A percentile compares a stretch with the other conserved stretches of the same genome.
Evolutionary conservation across 148 eudicot genomes (phyloP).

Genomic region (Rhododendron mucronatum): DNA sequence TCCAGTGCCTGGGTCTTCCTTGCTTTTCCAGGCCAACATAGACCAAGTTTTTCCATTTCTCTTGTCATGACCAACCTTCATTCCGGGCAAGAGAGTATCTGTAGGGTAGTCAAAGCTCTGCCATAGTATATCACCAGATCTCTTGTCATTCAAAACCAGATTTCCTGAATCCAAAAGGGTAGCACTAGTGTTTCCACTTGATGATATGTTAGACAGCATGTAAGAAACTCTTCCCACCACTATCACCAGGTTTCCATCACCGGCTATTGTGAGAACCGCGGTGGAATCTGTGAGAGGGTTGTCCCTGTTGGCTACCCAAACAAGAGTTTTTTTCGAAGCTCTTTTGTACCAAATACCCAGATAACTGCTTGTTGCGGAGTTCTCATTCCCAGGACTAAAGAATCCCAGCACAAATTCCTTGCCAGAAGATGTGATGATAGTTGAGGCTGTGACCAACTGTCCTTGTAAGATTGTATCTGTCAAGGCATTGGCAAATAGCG

Average conservation of each 20-base stretch:
- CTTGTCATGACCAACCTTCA: background rate
- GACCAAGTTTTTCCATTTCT: background rate
- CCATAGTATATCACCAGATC: background rate
- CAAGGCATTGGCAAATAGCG: background rate
- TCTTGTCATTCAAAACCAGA: background rate
- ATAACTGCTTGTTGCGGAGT: conserved; percentile 25
- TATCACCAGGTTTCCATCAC: conserved; percentile 16
- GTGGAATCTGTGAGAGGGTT: conserved; percentile 15
- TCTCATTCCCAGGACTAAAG: background rate
- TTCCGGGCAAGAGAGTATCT: background rate
- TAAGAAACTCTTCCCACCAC: background rate
- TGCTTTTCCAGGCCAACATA: background rate
- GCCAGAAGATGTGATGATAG: background rate
- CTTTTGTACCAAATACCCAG: background rate
- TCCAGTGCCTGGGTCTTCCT: conserved; percentile 20
- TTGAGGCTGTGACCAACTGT: background rate
- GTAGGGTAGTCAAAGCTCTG: background rate
- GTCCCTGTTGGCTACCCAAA: conserved; percentile 15
- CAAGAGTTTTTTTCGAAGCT: background rate
- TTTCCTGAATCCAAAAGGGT: background rate
- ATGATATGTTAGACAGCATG: too few species aligned
- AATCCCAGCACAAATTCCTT: background rate
- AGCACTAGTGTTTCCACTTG: too few species aligned
- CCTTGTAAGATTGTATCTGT: conserved; percentile 1
- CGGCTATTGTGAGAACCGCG: conserved; percentile 11